phyloP scores from a whole-genome alignment of 2,329 filamentous ascomycete genomes.

The Coniochaeta hoffmannii region DNA sequence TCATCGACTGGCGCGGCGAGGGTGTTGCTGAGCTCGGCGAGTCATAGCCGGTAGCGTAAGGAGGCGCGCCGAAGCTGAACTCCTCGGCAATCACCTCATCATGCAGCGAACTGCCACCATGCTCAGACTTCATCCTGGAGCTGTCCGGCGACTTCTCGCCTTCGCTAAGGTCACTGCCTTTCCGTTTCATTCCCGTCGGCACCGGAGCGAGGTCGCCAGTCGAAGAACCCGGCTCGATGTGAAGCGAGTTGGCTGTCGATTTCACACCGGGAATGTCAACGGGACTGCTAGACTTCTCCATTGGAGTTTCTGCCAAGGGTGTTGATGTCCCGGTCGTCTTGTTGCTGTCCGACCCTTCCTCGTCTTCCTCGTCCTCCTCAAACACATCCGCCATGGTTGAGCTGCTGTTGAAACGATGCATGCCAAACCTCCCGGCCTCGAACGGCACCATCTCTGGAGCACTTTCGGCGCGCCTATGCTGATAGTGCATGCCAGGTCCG shows the following conservation, averaged over 20 bases:
- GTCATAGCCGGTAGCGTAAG: slow-evolving; percentile 20
- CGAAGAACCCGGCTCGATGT: not conserved
- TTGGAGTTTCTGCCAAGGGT: slow-evolving; percentile 26
- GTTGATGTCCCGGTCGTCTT: slow-evolving; percentile 24
- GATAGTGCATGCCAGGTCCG: slow-evolving; percentile 64
- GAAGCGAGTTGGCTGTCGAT: slow-evolving; percentile 3
- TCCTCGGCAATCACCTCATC: slow-evolving; percentile 46
- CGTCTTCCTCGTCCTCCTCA: slow-evolving; percentile 70
- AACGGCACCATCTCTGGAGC: slow-evolving; percentile 74
- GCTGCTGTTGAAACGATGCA: slow-evolving; percentile 56
- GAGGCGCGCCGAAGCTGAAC: slow-evolving; percentile 18
- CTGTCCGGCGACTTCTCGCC: slow-evolving; percentile 26
- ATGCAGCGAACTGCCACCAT: slow-evolving; percentile 41
- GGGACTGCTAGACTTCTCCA: slow-evolving; percentile 7
- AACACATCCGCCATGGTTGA: slow-evolving; percentile 82
- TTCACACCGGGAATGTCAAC: slow-evolving; percentile 1
- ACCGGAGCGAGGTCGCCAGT: slow-evolving; percentile 11
- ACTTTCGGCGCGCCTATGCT: slow-evolving; percentile 70
- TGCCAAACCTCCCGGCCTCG: slow-evolving; percentile 50
- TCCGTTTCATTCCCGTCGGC: slow-evolving; percentile 27
- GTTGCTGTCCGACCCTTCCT: slow-evolving; percentile 36
- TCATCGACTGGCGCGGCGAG: slow-evolving; percentile 34
- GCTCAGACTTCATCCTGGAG: slow-evolving; percentile 37
- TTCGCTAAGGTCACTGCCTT: slow-evolving; percentile 39
- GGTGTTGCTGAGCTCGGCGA: slow-evolving; percentile 28